A percentile compares a stretch with the other conserved stretches of the same genome.
Conservation (phyloP, 108 stramenopile species). For the Discostella pseudostelligera region DNA sequence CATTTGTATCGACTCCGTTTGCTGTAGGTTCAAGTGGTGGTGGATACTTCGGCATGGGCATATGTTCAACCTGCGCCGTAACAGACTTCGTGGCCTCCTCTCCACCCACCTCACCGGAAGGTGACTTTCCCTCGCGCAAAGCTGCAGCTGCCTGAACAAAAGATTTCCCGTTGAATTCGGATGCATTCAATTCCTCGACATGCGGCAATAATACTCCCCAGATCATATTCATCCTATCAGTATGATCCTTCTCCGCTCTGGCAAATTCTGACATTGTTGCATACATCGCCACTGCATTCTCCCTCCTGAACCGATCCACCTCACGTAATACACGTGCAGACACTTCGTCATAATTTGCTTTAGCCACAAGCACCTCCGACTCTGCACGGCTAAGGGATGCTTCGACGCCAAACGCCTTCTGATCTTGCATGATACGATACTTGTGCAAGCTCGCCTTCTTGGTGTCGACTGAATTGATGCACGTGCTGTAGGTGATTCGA, state of each 20-base stretch:
- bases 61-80: conserved; percentile 4
- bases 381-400: conserved; percentile 34
- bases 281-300: conserved; percentile 64
- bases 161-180: conserved; percentile 15
- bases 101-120: background rate
- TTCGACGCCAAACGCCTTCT: conserved; percentile 46
- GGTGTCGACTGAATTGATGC: conserved; percentile 41
- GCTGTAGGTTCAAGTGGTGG: conserved; percentile 29
- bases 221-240: conserved; percentile 52
- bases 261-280: conserved; percentile 63
- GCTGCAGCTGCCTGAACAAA: conserved; percentile 23
- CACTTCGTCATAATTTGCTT: conserved; percentile 57
- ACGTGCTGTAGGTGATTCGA: conserved; percentile 57
- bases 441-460: conserved; percentile 38
- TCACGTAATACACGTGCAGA: conserved; percentile 56
- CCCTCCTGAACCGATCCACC: conserved; percentile 50
- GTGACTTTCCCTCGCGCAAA: conserved; percentile 10
- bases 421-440: conserved; percentile 38
- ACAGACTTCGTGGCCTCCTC: background rate
- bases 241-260: conserved; percentile 61
- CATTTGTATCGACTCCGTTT: conserved; percentile 15
- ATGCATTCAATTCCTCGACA: conserved; percentile 32
- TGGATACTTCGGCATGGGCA: conserved; percentile 38
- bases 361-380: conserved; percentile 31
- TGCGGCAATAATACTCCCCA: conserved; percentile 53